Base-by-base conservation (phyloP, 495 filamentous ascomycete genomes). In the Podospora didyma region DNA sequence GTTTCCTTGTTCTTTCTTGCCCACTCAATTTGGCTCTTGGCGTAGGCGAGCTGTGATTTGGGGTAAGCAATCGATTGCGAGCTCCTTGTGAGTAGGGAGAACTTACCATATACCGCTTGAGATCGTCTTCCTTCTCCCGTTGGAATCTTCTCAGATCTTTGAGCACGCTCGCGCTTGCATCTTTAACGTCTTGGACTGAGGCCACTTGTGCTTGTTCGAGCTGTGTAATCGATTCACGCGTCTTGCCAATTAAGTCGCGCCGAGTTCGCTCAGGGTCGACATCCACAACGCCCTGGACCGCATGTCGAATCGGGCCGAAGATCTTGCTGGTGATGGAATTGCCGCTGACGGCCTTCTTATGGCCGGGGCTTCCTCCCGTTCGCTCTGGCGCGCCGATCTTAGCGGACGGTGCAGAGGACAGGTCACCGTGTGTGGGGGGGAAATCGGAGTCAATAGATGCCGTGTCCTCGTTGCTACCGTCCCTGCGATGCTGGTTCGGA, bases 1-100 rank as follows among this genome's bases (percentile, higher is more conserved):
- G 90, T 90, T 65, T 96, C 92, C 62, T 94, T 85, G 64, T 92
- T 97, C 76, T 94, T 94, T 70, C 86, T 91, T n/a, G 94, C 95
- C 94, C 94, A 98, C 69, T 97, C 91, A 55, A 98, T 86, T 68
- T 98, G 94, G 69, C 87, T 92, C 65, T 85, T 88, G 11, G 94
- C 94, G 67, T 96, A 98, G 46, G 91, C 89, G 60, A 96, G 81
- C 93, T 97, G 56, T 19, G 7, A 47, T 39, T 3, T 7, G 55
- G 52, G 67, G 58, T 75, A 53, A 58, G 57, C 53, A 52, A 39
- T 16, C 1, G 20, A 39, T 10, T 9, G 31, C 35, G 10, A 1
- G 17, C 20, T 17, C 19, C 21, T 44, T 19, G 22, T 7, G 9
- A 55, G 24, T 23, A 26, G 24, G 16, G 22, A 34, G 19, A 57